Percentiles rank a stretch among this genome's conserved stretches.
These are phyloP conservation scores for Encephalitozoon cuniculi DNA, from an alignment of 371 early-diverging fungal species.

Conservation along the genomic window DNA sequence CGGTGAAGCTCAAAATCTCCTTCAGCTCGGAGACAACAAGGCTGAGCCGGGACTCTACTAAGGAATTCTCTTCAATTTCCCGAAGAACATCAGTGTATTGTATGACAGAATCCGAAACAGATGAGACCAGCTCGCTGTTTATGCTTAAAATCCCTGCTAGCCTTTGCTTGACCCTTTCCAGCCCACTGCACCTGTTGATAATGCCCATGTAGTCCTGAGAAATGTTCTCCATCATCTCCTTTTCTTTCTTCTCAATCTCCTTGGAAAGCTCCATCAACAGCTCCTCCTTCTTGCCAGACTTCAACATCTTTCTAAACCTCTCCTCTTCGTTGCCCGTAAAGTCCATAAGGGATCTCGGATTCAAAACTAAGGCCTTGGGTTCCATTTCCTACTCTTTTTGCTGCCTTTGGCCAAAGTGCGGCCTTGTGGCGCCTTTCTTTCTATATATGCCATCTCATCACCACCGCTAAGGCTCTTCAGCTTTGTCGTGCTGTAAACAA, in stretches of 20 bases:
- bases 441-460: constrained; percentile 83
- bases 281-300: not conserved
- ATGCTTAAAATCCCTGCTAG: not conserved
- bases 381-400: not conserved
- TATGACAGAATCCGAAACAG: not conserved
- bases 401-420: not conserved
- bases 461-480: constrained; percentile 74
- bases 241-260: constrained; percentile 35
- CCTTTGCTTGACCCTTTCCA: constrained; percentile 22
- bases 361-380: not conserved
- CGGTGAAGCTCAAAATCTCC: not conserved
- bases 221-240: constrained; percentile 18
- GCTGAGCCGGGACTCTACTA: not conserved
- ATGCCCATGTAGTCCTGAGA: constrained; percentile 35
- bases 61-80: constrained; percentile 4
- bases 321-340: constrained; percentile 1
- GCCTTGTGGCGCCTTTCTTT: constrained; percentile 51
- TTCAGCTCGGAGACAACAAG: not conserved
- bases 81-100: not conserved
- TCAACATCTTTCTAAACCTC: constrained; percentile 4
- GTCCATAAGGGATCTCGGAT: constrained; percentile 1
- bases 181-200: constrained; percentile 33
- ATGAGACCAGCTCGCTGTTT: not conserved
- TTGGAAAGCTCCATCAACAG: not conserved
- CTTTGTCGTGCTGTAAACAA: constrained; percentile 62